phyloP scores from a whole-genome alignment of 2,329 filamentous ascomycete genomes.

The Penicillium sclerotigenum region DNA sequence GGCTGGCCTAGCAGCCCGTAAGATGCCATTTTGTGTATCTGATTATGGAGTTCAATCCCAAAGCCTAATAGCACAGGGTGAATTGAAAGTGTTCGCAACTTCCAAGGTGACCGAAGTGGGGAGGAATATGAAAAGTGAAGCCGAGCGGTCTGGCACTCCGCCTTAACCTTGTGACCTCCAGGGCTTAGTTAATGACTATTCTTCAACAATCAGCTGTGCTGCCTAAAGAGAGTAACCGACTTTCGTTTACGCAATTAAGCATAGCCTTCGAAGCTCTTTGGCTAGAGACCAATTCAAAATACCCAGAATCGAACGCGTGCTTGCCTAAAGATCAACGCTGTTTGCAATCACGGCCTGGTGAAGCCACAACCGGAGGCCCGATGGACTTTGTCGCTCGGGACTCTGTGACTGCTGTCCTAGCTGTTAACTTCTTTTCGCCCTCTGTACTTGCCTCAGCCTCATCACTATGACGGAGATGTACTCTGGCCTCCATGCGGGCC shows the following conservation, averaged over 20 bases:
- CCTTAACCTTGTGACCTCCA: constrained; percentile 4
- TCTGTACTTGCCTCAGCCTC: constrained; percentile 11
- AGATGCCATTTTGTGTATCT: constrained; percentile 45
- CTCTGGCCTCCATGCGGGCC: constrained; percentile 40
- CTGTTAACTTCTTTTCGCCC: constrained; percentile 15
- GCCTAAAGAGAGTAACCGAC: background rate
- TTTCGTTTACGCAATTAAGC: background rate
- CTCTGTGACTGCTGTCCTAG: constrained; percentile 14
- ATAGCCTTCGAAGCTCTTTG: background rate
- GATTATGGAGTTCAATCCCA: background rate
- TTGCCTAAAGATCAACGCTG: constrained; percentile 10
- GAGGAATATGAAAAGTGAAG: constrained; percentile 22
- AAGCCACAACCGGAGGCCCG: constrained; percentile 16
- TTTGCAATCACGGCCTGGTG: constrained; percentile 4
- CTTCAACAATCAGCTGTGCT: constrained; percentile 2
- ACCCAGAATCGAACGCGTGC: constrained; percentile 9
- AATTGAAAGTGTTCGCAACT: background rate
- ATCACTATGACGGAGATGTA: constrained; percentile 39
- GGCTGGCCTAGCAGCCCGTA: constrained; percentile 70
- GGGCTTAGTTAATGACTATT: background rate
- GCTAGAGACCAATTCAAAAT: background rate
- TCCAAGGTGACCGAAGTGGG: constrained; percentile 6
- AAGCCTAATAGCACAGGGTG: background rate
- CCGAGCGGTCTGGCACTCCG: constrained; percentile 22
- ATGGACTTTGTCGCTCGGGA: constrained; percentile 26